Evolutionary conservation across 257 asterid species (phyloP).

Genomic region (Buddleja alternifolia): DNA sequence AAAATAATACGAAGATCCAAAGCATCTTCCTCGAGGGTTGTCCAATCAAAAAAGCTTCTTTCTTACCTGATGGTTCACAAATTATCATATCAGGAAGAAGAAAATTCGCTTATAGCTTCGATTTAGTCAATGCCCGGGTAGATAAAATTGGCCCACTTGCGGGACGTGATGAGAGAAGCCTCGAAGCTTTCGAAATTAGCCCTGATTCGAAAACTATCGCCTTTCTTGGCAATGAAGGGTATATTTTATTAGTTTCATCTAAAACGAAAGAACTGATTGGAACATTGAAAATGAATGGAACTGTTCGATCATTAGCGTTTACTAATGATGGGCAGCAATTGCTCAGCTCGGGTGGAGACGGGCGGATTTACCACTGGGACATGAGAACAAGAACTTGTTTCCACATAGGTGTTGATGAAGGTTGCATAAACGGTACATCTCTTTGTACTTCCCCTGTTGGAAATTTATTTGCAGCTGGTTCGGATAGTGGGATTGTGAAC

Average conservation of each 20-base stretch:
- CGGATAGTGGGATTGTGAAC: constrained; percentile 86
- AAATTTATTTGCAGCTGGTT: constrained; percentile 89
- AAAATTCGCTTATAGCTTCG: constrained; percentile 81
- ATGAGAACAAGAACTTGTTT: constrained; percentile 76
- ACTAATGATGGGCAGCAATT: constrained; percentile 68
- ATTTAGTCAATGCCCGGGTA: constrained; percentile 70
- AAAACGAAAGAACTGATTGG: constrained; percentile 85
- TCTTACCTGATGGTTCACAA: constrained; percentile 88
- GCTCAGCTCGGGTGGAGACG: constrained; percentile 89
- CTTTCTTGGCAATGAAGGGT: constrained; percentile 89
- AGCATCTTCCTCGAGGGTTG: constrained; percentile 84
- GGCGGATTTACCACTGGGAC: constrained; percentile 89
- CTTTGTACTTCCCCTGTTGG: constrained; percentile 71
- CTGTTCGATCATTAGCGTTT: constrained; percentile 75
- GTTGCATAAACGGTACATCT: constrained; percentile 80
- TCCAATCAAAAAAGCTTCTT: constrained; percentile 82
- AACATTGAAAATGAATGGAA: constrained; percentile 91
- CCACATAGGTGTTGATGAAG: constrained; percentile 87
- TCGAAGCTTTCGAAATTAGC: constrained; percentile 86
- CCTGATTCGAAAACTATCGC: constrained; percentile 90
- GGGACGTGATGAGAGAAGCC: constrained; percentile 96
- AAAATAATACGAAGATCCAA: constrained; percentile 72
- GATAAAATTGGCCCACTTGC: constrained; percentile 77
- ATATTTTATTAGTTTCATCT: constrained; percentile 75
- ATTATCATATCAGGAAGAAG: constrained; percentile 83